phyloP scores from a whole-genome alignment of 805 yeast genomes.

The Starmera pachycereana region DNA sequence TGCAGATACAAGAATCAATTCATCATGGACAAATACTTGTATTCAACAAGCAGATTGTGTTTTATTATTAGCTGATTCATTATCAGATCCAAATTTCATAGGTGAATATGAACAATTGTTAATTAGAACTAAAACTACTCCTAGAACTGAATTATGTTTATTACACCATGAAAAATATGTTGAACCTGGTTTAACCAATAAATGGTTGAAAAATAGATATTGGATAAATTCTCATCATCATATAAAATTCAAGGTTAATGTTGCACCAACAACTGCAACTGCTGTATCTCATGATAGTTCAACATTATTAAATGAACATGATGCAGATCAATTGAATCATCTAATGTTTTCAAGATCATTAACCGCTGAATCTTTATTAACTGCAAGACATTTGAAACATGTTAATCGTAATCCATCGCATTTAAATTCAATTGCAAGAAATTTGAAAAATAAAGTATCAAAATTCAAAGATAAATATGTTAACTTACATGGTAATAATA shows the following conservation, averaged over 20 bases:
- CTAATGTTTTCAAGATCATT: no score
- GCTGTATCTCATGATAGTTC: no score
- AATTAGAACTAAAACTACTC: constrained; percentile 67
- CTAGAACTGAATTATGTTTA: constrained; percentile 78
- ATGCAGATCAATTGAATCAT: no score
- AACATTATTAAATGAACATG: no score
- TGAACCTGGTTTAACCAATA: constrained; percentile 72
- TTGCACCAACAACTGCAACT: constrained; percentile 1
- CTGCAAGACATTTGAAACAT: constrained; percentile 3
- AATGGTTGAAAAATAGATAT: constrained; percentile 74
- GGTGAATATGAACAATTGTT: constrained; percentile 82
- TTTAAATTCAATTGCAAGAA: constrained; percentile 8
- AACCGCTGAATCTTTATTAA: no score
- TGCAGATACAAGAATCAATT: constrained; percentile 73
- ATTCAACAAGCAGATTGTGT: constrained; percentile 93
- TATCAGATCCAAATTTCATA: constrained; percentile 46
- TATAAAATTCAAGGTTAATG: constrained; percentile 50
- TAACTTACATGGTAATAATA: not conserved
- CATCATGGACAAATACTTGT: constrained; percentile 89
- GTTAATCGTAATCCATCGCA: constrained; percentile 1
- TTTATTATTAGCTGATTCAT: constrained; percentile 79
- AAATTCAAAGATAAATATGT: constrained; percentile 22
- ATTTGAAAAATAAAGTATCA: constrained; percentile 26
- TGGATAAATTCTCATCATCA: constrained; percentile 96
- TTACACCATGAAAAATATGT: constrained; percentile 79